Base-by-base conservation (phyloP, 164 flowering plant species). In the Vitis riparia region DNA sequence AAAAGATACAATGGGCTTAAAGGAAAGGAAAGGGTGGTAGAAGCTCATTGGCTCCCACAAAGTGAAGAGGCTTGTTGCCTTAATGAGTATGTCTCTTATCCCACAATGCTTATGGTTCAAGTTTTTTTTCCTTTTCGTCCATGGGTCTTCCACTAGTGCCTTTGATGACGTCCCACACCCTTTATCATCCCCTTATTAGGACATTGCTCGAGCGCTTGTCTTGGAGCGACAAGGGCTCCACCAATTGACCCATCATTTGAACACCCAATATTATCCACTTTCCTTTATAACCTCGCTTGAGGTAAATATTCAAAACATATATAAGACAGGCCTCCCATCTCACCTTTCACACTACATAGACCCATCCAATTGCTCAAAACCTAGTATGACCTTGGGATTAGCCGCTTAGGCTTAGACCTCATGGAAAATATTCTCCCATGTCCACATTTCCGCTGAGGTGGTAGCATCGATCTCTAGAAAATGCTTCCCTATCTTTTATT, bases 31-130 rank as follows among this genome's bases (percentile, higher is more conserved):
- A 62, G 32, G 49, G 49, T 50, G 19, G 59, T 49, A 65, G 12
- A 74, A 59, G 13, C n/a, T 59, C 11, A 74, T 68, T 70, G 71
- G 70, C 68, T 67, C 27, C 51, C 56, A 47, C 59, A 77, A 77
- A 77, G 75, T 59, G 65, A 55, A 63, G 16, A 68, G 29, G 51
- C 68, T 65, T 50, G 71, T 65, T 72, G 68, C 69, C 66, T 52
- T 72, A 63, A 76, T 73, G 77, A 79, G 72, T 73, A 67, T 78
- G 73, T 69, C 73, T 63, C 69, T 68, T 19, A 16, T 68, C 62
- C 47, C 69, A 48, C 32, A 15, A 62, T 59, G 72, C 75, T 77
- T 69, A 44, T 60, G 16, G 19, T 16, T 17, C 30, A 77, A 73
- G 63, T 63, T 59, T 73, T 58, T 64, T 68, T 52, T 37, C 27